phyloP scores from a whole-genome alignment of 164 flowering plant species.

The Aristolochia fimbriata region DNA sequence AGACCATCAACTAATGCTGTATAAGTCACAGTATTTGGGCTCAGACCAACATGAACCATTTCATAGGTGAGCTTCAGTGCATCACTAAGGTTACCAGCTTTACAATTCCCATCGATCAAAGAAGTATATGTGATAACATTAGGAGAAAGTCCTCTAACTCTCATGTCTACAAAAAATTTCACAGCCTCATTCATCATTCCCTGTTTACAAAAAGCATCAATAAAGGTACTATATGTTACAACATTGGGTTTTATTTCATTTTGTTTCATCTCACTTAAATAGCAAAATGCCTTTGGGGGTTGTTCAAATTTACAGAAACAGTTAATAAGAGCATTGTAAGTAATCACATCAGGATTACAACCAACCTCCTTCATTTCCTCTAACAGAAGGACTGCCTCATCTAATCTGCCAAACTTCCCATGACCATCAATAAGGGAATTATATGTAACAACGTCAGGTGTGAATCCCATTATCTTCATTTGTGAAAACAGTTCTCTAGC shows the following conservation, averaged over 20 bases:
- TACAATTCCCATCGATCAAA: conserved; percentile 68
- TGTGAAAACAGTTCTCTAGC: conserved; percentile 41
- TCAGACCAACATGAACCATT: conserved; percentile 45
- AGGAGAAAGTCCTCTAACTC: conserved; percentile 51
- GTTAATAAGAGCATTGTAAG: conserved; percentile 69
- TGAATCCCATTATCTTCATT: conserved; percentile 46
- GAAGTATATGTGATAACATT: conserved; percentile 77
- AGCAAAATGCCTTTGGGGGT: conserved; percentile 45
- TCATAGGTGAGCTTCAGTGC: conserved; percentile 54
- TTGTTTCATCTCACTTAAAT: conserved; percentile 51
- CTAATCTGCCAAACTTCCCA: conserved; percentile 60
- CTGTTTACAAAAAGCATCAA: conserved; percentile 82
- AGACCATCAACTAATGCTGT: conserved; percentile 69
- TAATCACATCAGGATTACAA: conserved; percentile 70
- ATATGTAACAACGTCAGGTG: conserved; percentile 68
- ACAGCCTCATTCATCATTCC: conserved; percentile 65
- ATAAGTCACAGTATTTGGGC: conserved; percentile 56
- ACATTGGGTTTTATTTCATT: conserved; percentile 69
- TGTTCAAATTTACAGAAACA: conserved; percentile 58
- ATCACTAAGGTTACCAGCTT: conserved; percentile 44
- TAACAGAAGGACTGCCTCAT: conserved; percentile 36
- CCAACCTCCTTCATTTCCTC: conserved; percentile 54
- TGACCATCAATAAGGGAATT: conserved; percentile 70
- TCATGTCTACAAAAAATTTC: conserved; percentile 72
- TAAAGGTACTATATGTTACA: conserved; percentile 71